Conservation (phyloP, 2,329 filamentous ascomycete genomes). For the Arachnopeziza araneosa region DNA sequence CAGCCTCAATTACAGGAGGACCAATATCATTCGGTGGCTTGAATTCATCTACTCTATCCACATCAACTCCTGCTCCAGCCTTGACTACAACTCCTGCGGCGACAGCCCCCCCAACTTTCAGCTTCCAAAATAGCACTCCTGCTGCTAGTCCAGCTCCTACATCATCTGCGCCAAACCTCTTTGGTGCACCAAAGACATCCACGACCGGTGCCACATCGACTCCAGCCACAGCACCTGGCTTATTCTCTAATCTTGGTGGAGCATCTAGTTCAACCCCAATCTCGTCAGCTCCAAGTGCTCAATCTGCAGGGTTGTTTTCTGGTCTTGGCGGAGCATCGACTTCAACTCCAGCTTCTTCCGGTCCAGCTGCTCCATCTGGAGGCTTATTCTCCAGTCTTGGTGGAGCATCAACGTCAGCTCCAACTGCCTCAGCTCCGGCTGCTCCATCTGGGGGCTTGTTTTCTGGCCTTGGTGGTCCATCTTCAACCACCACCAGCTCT, state of each 20-base stretch:
- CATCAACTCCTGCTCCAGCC: conserved; percentile 6
- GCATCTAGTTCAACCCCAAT: conserved; percentile 4
- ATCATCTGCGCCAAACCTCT: conserved; percentile 17
- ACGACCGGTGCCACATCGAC: conserved; percentile 17
- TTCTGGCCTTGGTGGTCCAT: conserved; percentile 13
- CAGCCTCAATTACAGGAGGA: not conserved
- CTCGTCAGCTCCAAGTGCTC: conserved; percentile 17
- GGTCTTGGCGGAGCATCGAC: conserved; percentile 7
- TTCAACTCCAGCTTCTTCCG: conserved; percentile 13
- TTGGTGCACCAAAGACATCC: conserved; percentile 24
- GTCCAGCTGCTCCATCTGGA: conserved; percentile 6
- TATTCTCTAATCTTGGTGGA: conserved; percentile 27
- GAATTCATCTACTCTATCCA: conserved; percentile 8
- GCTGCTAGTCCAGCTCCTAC: conserved; percentile 4
- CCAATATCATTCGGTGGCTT: conserved; percentile 1
- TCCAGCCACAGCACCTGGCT: conserved; percentile 2
- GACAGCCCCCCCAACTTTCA: conserved; percentile 14
- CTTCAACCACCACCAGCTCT: conserved; percentile 13
- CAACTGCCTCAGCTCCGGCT: conserved; percentile 12
- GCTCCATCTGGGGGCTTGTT: conserved; percentile 28
- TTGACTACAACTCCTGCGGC: conserved; percentile 10
- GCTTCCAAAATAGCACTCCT: conserved; percentile 14
- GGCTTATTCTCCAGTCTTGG: conserved; percentile 29
- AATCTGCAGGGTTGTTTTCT: not conserved
- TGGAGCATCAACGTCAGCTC: not conserved